Percentiles rank a stretch among this genome's conserved stretches.
Conservation (phyloP, 108 stramenopile species). For the Cyclostephanos tholiformis region DNA sequence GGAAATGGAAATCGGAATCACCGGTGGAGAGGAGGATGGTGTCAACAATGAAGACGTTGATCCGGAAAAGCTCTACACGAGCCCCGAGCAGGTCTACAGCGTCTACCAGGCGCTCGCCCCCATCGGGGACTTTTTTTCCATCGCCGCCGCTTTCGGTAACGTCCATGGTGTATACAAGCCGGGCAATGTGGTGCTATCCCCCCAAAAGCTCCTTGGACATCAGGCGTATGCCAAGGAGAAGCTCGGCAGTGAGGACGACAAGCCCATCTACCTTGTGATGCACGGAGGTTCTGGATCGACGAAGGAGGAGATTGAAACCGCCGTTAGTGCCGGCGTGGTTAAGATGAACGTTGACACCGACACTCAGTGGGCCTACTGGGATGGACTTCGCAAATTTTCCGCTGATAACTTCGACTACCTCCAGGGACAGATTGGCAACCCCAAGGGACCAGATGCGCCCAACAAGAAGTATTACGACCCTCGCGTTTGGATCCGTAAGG, state of each 20-base stretch:
- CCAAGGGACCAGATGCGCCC: conserved; percentile 93
- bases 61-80: conserved; percentile 96
- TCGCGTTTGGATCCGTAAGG: conserved; percentile 95
- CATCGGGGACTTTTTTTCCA: conserved; percentile 90
- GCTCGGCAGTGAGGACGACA: conserved; percentile 57
- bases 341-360: conserved; percentile 99
- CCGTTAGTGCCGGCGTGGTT: conserved; percentile 73
- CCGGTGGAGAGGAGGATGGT: conserved; percentile 98
- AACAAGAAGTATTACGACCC: conserved; percentile 99
- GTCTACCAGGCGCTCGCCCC: conserved; percentile 90
- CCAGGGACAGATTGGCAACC: conserved; percentile 97
- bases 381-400: conserved; percentile 86
- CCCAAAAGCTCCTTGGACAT: conserved; percentile 83
- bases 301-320: conserved; percentile 89
- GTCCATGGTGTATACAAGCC: conserved; percentile 99
- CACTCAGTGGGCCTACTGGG: conserved; percentile 98
- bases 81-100: conserved; percentile 91
- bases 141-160: conserved; percentile 97
- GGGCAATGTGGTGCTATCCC: conserved; percentile 91
- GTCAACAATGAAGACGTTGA: conserved; percentile 96
- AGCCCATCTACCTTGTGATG: conserved; percentile 96
- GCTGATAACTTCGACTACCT: conserved; percentile 82
- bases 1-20: conserved; percentile 99
- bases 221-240: conserved; percentile 88
- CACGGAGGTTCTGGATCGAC: conserved; percentile 97